Evolutionary conservation across 306 rosid genomes (phyloP), one percentile per base, ranked within the genome.

Genomic region (Casuarina glauca): DNA sequence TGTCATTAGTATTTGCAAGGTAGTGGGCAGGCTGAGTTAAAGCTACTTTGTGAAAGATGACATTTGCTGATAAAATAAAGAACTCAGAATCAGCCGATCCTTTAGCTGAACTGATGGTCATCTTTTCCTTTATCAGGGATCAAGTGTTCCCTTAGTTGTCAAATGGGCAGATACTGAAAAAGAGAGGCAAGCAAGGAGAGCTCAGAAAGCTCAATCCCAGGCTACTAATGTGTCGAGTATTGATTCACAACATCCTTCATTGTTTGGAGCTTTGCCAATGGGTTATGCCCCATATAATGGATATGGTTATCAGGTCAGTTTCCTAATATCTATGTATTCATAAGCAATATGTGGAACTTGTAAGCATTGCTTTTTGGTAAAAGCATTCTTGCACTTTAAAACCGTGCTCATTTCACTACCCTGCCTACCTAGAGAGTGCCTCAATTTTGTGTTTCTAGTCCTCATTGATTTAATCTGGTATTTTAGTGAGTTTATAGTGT

Each of bases 81-180:
- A 62, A 73, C 16, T 76, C 54, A 72, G 67, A 17, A 26, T 75
- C 60, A 55, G 51, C 67, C 43, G 49, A 52, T 82, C 71, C 74
- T 32, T 52, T 35, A 74, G 76, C 20, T 15, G 44, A 4, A 82
- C 77, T 87, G 76, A 86, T 79, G 70, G 38, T 63, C 73, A 38
- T 78, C 77, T 84, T 70, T 61, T 77, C 36, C 52, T 58, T 78
- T 69, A 63, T 35, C 74, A 96, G 99, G 98, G 97, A 84, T 93
- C 98, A 36, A 93, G 93, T 83, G 99, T 91, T 84, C 98, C 99
- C 60, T 89, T 96, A 91, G 96, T 96, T 81, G 99, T 96, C 83
- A 96, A 96, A 83, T 96, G 99, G 99, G 99, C 99, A 53, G 99
- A 96, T 81, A 96, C 99, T 45, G 98, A 96, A 79, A 96, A 96